Conservation (phyloP, 164 flowering plant genomes). For the Nymphaea colorata region DNA sequence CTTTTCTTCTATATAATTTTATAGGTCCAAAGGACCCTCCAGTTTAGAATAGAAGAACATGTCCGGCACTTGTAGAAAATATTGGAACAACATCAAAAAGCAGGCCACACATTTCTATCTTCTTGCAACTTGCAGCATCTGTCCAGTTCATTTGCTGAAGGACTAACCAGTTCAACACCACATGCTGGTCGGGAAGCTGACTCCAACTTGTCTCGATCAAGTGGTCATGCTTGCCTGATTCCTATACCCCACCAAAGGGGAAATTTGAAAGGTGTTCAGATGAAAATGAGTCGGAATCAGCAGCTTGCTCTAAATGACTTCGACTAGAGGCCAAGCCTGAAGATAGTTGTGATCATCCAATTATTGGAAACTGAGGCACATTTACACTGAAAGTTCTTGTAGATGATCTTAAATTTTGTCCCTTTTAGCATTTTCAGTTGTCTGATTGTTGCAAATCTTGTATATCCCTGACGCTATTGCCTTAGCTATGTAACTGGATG, state of each 20-base stretch:
- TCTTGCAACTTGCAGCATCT: conserved; percentile 12
- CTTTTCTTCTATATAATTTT: conserved; percentile 1
- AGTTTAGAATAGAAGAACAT: conserved; percentile 1
- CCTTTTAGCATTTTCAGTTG: background rate
- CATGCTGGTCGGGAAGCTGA: conserved; percentile 20
- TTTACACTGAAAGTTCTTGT: background rate
- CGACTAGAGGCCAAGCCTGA: conserved; percentile 15
- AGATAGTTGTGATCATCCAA: conserved; percentile 7
- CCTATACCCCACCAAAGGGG: background rate
- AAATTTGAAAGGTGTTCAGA: conserved; percentile 15
- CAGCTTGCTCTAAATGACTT: conserved; percentile 13
- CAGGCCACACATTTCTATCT: conserved; percentile 8
- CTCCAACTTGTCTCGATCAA: conserved; percentile 13
- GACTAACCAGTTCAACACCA: conserved; percentile 1
- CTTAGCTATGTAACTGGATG: background rate
- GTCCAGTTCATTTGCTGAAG: conserved; percentile 10
- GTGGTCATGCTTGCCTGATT: background rate
- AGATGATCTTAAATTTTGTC: too few relatives aligned
- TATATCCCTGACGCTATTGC: too few relatives aligned
- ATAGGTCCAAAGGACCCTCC: conserved; percentile 2
- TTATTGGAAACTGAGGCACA: conserved; percentile 3
- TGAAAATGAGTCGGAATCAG: conserved; percentile 9
- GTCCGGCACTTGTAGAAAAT: conserved; percentile 1
- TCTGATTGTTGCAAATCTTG: background rate
- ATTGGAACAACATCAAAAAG: background rate